phyloP scores from a whole-genome alignment of 345 rosid genomes.

The Viola odorata region DNA sequence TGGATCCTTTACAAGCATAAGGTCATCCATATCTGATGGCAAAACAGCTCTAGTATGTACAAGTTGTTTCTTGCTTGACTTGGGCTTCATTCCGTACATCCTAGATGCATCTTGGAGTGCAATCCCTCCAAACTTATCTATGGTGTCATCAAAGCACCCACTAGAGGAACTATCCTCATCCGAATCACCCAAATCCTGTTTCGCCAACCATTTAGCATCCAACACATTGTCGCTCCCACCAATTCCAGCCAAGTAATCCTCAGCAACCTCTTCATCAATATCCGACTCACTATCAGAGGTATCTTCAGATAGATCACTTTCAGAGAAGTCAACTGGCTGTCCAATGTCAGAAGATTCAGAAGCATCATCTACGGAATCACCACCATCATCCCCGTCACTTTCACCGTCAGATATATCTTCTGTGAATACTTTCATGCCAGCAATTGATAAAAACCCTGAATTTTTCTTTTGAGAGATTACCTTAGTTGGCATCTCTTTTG shows the following conservation, averaged over 20 bases:
- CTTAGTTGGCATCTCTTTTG: constrained; percentile 32
- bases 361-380: constrained; percentile 28
- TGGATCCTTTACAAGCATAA: constrained; percentile 63
- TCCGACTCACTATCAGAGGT: constrained; percentile 47
- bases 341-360: constrained; percentile 39
- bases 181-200: constrained; percentile 35
- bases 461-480: constrained; percentile 37
- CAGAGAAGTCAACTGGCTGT: constrained; percentile 34
- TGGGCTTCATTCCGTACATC: constrained; percentile 54
- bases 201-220: constrained; percentile 57
- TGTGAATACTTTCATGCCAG: constrained; percentile 65
- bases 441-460: constrained; percentile 72
- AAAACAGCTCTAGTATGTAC: constrained; percentile 27
- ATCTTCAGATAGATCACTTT: constrained; percentile 38
- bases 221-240: constrained; percentile 59
- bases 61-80: constrained; percentile 30
- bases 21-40: constrained; percentile 57
- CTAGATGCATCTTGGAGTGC: constrained; percentile 65
- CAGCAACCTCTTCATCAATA: constrained; percentile 73
- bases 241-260: constrained; percentile 85
- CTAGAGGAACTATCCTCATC: constrained; percentile 51
- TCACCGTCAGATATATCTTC: constrained; percentile 62
- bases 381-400: constrained; percentile 50
- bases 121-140: constrained; percentile 60
- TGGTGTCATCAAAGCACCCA: constrained; percentile 37